Percentiles rank a stretch among this genome's conserved stretches.
These are phyloP conservation scores for Stropharia rugosoannulata DNA, from an alignment of 768 basidiomycete genomes.

Conservation along the genomic window DNA sequence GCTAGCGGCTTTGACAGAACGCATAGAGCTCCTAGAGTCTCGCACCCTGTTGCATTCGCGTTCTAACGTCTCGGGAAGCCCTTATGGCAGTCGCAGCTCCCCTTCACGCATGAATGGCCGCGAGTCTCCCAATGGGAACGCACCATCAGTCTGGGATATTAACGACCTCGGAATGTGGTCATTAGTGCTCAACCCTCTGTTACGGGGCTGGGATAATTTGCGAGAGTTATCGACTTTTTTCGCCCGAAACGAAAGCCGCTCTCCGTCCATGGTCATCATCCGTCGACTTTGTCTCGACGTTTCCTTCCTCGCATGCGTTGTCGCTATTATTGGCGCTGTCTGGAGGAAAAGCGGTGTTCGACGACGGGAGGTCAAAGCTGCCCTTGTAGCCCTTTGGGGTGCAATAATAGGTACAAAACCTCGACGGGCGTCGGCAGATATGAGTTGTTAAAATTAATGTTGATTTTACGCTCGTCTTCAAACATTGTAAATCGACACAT, in stretches of 20 bases:
- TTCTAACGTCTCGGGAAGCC: constrained; percentile 39
- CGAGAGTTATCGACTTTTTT: constrained; percentile 58
- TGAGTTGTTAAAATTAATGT: constrained; percentile 36
- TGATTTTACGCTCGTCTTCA: background rate
- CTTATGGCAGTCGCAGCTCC: constrained; percentile 34
- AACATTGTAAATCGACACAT: constrained; percentile 9
- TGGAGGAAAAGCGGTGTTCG: constrained; percentile 74
- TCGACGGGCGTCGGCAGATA: constrained; percentile 46
- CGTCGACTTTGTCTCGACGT: constrained; percentile 77
- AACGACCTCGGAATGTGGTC: constrained; percentile 87
- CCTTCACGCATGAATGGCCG: constrained; percentile 35
- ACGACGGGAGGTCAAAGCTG: constrained; percentile 64
- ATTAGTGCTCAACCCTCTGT: constrained; percentile 61
- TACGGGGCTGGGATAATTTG: constrained; percentile 47
- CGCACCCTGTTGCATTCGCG: constrained; percentile 38
- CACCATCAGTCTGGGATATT: constrained; percentile 57
- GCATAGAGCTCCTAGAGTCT: constrained; percentile 70
- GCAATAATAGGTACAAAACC: constrained; percentile 61
- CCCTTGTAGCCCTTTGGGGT: constrained; percentile 66
- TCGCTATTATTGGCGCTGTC: constrained; percentile 53
- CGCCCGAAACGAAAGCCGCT: constrained; percentile 54
- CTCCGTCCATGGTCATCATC: constrained; percentile 66
- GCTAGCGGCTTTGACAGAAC: constrained; percentile 78
- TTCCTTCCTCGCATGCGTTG: constrained; percentile 66
- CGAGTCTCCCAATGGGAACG: constrained; percentile 40